Conservation (phyloP, 441 rosid species). For the Populus hybrid region DNA sequence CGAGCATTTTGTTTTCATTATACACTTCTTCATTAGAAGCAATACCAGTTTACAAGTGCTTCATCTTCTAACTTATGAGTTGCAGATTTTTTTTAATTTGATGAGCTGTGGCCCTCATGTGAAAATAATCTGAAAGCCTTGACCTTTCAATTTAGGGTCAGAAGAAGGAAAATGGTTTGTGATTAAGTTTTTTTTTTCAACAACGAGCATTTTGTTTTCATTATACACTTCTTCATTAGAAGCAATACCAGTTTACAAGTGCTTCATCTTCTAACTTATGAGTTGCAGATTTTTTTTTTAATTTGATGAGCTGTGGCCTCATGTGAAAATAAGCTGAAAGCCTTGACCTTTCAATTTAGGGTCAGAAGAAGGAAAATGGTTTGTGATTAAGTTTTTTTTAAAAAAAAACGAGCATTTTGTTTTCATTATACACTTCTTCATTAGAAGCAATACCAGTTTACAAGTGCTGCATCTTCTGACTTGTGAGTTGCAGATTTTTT, state of each 20-base stretch:
- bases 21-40: not conserved
- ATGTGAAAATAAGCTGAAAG: not conserved
- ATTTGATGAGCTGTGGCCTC: not conserved
- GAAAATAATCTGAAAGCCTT: not conserved
- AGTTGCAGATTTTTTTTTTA: not conserved
- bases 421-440: too few species aligned
- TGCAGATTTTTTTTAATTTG: not conserved
- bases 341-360: not conserved
- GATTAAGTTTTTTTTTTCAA: not conserved
- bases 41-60: not conserved
- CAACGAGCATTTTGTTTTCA: not conserved
- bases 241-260: not conserved
- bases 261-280: not conserved
- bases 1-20: not conserved
- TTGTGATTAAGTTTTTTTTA: not conserved
- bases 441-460: not conserved
- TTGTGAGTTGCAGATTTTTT: conserved; percentile 1
- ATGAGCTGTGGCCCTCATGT: not conserved
- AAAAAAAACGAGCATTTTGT: too few species aligned
- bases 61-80: not conserved
- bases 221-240: not conserved
- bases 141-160: not conserved
- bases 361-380: not conserved
- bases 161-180: not conserved
- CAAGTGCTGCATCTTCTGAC: not conserved